Evolutionary conservation across 75 land plant species (phyloP).

Genomic region (Pseudotsuga menziesii): DNA sequence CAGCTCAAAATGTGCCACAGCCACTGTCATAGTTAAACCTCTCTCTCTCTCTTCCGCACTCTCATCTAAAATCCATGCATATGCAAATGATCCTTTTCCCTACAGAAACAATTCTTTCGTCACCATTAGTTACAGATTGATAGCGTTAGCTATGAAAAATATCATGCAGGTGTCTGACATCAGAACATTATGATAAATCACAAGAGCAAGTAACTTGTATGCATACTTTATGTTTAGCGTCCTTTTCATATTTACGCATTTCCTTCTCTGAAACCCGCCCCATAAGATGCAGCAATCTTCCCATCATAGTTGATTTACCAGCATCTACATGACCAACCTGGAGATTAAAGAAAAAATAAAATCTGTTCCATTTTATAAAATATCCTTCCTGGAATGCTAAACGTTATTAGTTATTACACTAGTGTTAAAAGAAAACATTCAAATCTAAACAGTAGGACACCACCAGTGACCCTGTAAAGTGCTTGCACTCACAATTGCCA

Average conservation of each 20-base stretch:
- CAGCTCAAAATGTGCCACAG: constrained; percentile 46
- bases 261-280: constrained; percentile 42
- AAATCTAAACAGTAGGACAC: background rate
- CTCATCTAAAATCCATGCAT: constrained; percentile 51
- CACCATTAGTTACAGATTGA: background rate
- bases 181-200: background rate
- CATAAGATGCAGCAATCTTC: constrained; percentile 33
- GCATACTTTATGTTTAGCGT: constrained; percentile 37
- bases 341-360: constrained; percentile 1
- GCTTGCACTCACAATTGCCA: constrained; percentile 34
- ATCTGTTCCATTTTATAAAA: background rate
- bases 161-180: background rate
- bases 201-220: background rate
- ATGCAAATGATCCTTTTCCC: constrained; percentile 58
- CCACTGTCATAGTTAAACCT: constrained; percentile 49
- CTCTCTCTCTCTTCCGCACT: constrained; percentile 45
- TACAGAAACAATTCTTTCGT: constrained; percentile 1
- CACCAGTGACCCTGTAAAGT: background rate
- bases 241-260: constrained; percentile 45
- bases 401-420: background rate
- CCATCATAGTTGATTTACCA: constrained; percentile 50
- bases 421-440: background rate
- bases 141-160: background rate
- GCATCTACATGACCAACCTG: constrained; percentile 58
- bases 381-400: background rate